Evolutionary conservation across 441 rosid genomes (phyloP), one percentile per base, ranked within the genome.

Genomic region (Omphalea diandra): DNA sequence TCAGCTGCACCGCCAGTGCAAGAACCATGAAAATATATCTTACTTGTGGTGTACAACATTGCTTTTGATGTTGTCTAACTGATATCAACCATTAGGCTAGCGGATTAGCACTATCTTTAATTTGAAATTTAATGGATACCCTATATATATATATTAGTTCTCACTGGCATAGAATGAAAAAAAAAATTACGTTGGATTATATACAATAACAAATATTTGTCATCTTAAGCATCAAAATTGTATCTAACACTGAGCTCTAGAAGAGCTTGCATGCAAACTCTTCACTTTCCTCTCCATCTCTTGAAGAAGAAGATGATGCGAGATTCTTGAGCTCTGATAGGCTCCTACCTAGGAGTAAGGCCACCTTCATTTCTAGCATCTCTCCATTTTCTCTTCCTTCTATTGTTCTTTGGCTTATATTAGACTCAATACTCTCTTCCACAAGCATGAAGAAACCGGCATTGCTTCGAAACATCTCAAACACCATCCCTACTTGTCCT

Each of bases 241-340:
- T 4, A 18, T 12, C 5, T 59, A 47, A 2, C 7, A 44, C 6
- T 12, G 9, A 44, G 36, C 7, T 18, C 73, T 71, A 74, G 67
- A 80, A 80, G 15, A 78, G 76, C 76, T 80, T 83, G 82, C 86
- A 76, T 53, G 76, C 82, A 75, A 74, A 83, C 55, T 80, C 86
- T 35, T 56, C 65, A 20, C 24, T 9, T 8, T 35, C 66, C 29
- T 63, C 49, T 17, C 55, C 68, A 63, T 50, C 52, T 41, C 22
- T 61, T 7, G 73, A 36, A 54, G 70, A 56, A 33, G 59, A n/a
- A 12, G 54, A 36, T 14, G 53, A 53, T 33, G 77, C 78, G 40
- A 83, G 75, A 53, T 75, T 15, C 63, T 53, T 73, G 33, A 83
- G 81, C 27, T 79, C 77, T 56, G 83, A 73, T 36, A 68, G 15